Base-by-base conservation (phyloP, 805 yeast species). In the Candida morakotiae region DNA sequence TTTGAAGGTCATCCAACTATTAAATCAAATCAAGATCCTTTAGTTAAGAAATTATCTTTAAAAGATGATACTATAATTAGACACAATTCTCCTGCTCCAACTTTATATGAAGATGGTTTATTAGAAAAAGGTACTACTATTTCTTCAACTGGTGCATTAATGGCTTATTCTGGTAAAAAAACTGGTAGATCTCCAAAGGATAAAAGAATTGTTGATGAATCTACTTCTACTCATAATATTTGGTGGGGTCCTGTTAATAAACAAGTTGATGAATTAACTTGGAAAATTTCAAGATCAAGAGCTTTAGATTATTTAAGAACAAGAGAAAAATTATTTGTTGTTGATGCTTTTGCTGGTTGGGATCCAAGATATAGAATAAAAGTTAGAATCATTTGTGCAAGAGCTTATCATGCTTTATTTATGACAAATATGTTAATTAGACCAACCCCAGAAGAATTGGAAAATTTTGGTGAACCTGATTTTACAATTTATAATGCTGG, bases 171-270 rank as follows among this genome's bases (percentile, higher is more conserved):
- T 15, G 98, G 98, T 58, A 71, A 78, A 49, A 91, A 91, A 71
- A 91, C 98, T 38, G 98, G 98, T 56, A 83, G 98, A 69, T 91
- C 97, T 24, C 98, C 98, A 61, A 86, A 85, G 72, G 98, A 91
- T 70, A 91, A 91, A 67, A 85, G 98, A 71, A 87, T 91, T 62
- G 97, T 91, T 45, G 97, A 89, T 55, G 98, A 93, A 71, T 83
- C 78, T 52, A 75, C 93, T 35, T 87, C 96, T 27, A 67, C 75
- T 43, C 75, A 86, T 41, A 71, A 89, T 56, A 79, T 91, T 52
- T 91, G 98, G 98, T 91, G 98, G 98, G 98, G 98, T 18, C 98
- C 98, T 2, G 98, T 91, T 50, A 91, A 91, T 73, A 87, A 85
- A 69, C 86, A 91, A 68, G 89, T 91, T 52, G 83, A 87, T 43